Evolutionary conservation across 495 filamentous ascomycete genomes (phyloP).

Genomic region (Xylaria castorea): DNA sequence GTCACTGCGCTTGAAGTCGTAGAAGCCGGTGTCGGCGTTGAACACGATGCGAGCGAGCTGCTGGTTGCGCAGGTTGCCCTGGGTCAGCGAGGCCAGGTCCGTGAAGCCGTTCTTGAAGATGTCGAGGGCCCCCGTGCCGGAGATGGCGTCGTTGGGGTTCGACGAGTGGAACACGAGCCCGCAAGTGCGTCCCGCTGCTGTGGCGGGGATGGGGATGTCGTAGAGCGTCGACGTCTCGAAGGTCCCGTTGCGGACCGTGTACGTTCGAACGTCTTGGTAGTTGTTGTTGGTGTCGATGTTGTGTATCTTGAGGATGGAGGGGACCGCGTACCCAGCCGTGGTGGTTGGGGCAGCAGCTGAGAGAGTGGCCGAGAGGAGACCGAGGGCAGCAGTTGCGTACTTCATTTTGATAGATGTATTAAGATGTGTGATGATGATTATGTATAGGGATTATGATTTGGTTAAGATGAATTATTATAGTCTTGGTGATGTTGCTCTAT

Average conservation of each 20-base stretch:
- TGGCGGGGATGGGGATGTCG: constrained; percentile 36
- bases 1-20: constrained; percentile 30
- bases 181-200: constrained; percentile 34
- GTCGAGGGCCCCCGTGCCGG: constrained; percentile 27
- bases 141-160: constrained; percentile 19
- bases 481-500: neutral
- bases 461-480: neutral
- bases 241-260: constrained; percentile 28
- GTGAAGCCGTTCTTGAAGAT: constrained; percentile 36
- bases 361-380: constrained; percentile 37
- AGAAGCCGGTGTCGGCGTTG: constrained; percentile 29
- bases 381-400: constrained; percentile 35
- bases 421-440: neutral
- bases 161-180: constrained; percentile 31
- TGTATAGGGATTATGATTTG: neutral
- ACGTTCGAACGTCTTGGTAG: neutral
- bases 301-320: constrained; percentile 36
- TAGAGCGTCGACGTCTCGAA: constrained; percentile 38
- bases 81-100: constrained; percentile 29
- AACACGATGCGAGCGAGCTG: constrained; percentile 32
- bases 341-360: constrained; percentile 36
- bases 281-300: constrained; percentile 32
- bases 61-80: constrained; percentile 34
- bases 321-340: constrained; percentile 32
- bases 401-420: constrained; percentile 40